These are phyloP conservation scores for Guillardia theta DNA, from an alignment of 78 protist species.

Conservation along the genomic window DNA sequence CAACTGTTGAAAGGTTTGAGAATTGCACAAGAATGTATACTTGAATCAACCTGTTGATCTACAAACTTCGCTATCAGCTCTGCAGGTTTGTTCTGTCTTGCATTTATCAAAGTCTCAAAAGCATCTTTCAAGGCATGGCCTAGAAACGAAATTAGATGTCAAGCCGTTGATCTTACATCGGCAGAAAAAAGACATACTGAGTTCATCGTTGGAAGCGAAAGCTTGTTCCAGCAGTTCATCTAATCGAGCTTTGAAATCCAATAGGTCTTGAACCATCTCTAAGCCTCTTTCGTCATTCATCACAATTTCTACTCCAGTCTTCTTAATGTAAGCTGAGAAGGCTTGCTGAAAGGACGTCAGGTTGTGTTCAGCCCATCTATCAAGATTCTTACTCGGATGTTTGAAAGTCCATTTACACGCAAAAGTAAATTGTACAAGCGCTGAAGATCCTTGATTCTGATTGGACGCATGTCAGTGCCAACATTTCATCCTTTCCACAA, in stretches of 20 bases:
- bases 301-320: constrained; percentile 66
- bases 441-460: too few species aligned
- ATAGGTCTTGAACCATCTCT: constrained; percentile 63
- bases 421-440: too few species aligned
- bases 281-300: constrained; percentile 55
- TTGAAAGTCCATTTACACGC: too few species aligned
- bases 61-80: constrained; percentile 86
- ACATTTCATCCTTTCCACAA: background rate
- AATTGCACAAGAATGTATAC: too few species aligned
- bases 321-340: constrained; percentile 32
- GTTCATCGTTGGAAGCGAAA: too few species aligned
- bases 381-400: too few species aligned
- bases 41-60: constrained; percentile 71
- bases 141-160: too few species aligned
- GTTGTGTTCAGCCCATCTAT: too few species aligned
- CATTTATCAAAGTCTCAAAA: constrained; percentile 79
- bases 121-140: constrained; percentile 81
- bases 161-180: too few species aligned
- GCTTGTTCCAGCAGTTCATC: constrained; percentile 48
- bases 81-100: constrained; percentile 71
- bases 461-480: too few species aligned
- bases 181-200: too few species aligned
- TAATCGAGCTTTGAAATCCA: constrained; percentile 55
- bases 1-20: too few species aligned
- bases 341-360: constrained; percentile 46